Evolutionary conservation across 352 stramenopile species (phyloP).

Genomic region (Phytophthora sojae): DNA sequence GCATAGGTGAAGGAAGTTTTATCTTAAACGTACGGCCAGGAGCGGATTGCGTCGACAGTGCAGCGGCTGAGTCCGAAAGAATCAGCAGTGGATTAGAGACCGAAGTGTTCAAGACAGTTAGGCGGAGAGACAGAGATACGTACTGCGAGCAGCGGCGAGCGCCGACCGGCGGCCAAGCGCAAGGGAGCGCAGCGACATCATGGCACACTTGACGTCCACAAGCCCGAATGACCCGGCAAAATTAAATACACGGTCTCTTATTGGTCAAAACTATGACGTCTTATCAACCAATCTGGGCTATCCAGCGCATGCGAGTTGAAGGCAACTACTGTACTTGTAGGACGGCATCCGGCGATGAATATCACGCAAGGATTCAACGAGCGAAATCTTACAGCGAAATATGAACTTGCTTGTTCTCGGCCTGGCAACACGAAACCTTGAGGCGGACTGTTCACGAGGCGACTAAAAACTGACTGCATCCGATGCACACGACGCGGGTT

Average conservation of each 20-base stretch:
- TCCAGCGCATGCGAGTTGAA: slow-evolving; percentile 24
- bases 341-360: background rate
- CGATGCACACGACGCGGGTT: slow-evolving; percentile 8
- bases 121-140: background rate
- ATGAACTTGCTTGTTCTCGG: slow-evolving; percentile 2
- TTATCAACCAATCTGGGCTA: slow-evolving; percentile 7
- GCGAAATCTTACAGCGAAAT: slow-evolving; percentile 18
- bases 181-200: slow-evolving; percentile 34
- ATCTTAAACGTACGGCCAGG: slow-evolving; percentile 32
- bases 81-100: background rate
- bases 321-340: background rate
- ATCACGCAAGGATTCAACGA: slow-evolving; percentile 1
- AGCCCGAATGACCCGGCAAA: background rate
- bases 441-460: slow-evolving; percentile 14
- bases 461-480: slow-evolving; percentile 3
- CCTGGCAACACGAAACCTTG: slow-evolving; percentile 15
- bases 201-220: slow-evolving; percentile 14
- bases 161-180: slow-evolving; percentile 11
- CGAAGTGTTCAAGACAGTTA: background rate
- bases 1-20: background rate
- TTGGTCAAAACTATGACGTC: background rate
- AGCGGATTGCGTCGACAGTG: slow-evolving; percentile 33
- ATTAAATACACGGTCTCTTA: background rate
- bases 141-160: slow-evolving; percentile 32
- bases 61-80: slow-evolving; percentile 14